Percentiles rank a stretch among this genome's conserved stretches.
Conservation (phyloP, 768 basidiomycete species). For the Leccinum uliginosum region DNA sequence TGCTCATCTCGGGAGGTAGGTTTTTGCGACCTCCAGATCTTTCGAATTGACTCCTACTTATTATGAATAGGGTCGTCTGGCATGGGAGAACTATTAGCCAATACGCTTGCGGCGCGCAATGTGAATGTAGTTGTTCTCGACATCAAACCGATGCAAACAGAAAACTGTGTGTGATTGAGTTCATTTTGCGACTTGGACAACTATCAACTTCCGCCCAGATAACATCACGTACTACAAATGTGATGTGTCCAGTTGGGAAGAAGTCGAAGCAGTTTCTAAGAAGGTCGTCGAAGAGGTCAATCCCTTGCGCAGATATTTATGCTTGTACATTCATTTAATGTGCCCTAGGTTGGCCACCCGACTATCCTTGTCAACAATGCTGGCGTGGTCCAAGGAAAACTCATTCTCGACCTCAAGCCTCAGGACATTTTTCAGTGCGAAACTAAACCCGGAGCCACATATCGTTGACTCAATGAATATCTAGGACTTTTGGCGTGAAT, state of each 20-base stretch:
- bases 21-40: not conserved
- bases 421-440: constrained; percentile 81
- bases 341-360: constrained; percentile 70
- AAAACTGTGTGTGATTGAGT: constrained; percentile 55
- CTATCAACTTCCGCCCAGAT: constrained; percentile 38
- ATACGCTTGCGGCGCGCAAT: constrained; percentile 78
- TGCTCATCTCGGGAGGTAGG: constrained; percentile 88
- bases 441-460: constrained; percentile 41
- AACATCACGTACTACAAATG: constrained; percentile 86
- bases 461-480: not conserved
- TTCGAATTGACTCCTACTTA: not conserved
- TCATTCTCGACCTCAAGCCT: constrained; percentile 71
- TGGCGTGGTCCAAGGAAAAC: constrained; percentile 87
- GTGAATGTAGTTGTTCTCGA: constrained; percentile 86
- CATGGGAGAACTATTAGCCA: constrained; percentile 82
- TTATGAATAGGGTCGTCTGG: constrained; percentile 72
- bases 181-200: not conserved
- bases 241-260: constrained; percentile 85
- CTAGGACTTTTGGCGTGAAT: constrained; percentile 87
- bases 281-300: constrained; percentile 73
- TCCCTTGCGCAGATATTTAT: not conserved
- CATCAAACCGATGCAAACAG: constrained; percentile 68
- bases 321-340: not conserved
- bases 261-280: constrained; percentile 73
- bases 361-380: constrained; percentile 95